Conservation (phyloP, 1,284 basidiomycete genomes). For the Leucoagaricus sp. region DNA sequence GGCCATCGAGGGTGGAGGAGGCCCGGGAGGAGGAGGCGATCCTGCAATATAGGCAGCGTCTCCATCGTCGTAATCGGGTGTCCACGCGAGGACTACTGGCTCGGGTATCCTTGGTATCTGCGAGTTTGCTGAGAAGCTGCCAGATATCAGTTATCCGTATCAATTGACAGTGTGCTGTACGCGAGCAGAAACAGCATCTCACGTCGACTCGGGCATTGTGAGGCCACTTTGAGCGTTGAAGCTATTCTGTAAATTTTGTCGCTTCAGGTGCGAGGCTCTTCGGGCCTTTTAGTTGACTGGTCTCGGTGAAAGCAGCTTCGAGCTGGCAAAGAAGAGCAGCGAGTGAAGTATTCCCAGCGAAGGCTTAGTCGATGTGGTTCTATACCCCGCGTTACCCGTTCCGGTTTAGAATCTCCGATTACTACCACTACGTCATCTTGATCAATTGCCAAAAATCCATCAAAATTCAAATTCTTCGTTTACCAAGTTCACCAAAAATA, state of each 20-base stretch:
- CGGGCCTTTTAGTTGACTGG: not conserved
- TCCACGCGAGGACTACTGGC: slow-evolving; percentile 9
- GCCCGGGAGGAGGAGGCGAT: not conserved
- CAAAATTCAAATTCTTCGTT: not conserved
- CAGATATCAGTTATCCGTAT: not conserved
- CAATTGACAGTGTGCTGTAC: not conserved
- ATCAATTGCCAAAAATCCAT: not conserved
- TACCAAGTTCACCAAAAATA: not conserved
- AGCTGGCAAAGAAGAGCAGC: not conserved
- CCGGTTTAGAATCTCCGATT: not conserved
- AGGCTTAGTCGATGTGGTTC: not conserved
- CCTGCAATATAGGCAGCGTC: slow-evolving; percentile 15
- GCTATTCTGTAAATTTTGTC: not conserved
- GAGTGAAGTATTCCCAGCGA: not conserved
- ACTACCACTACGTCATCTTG: not conserved
- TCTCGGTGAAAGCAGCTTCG: not conserved
- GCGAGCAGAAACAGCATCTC: not conserved
- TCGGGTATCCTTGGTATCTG: slow-evolving; percentile 14
- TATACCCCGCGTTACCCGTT: not conserved
- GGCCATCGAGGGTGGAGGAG: slow-evolving; percentile 2
- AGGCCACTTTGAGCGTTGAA: not conserved
- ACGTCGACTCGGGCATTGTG: not conserved
- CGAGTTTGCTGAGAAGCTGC: not conserved
- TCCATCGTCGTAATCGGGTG: slow-evolving; percentile 8
- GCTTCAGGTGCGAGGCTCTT: not conserved